Conservation (phyloP, 345 rosid genomes). For the Mangifera indica region DNA sequence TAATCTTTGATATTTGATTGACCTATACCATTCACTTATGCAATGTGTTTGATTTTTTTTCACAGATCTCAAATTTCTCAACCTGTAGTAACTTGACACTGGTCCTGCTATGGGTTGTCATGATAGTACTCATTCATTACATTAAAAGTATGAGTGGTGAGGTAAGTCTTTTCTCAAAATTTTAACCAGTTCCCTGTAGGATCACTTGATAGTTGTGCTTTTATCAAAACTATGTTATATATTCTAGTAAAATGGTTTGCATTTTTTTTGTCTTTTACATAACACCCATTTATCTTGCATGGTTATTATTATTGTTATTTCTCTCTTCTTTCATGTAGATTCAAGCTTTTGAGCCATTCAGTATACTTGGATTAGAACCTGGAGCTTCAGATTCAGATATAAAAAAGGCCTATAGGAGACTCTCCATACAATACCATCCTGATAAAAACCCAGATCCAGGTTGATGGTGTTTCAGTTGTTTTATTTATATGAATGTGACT, state of each 20-base stretch:
- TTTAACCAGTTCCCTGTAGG: not conserved
- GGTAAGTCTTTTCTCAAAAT: constrained; percentile 40
- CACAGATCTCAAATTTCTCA: constrained; percentile 90
- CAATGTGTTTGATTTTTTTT: constrained; percentile 17
- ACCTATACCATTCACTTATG: constrained; percentile 2
- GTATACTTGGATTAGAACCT: constrained; percentile 76
- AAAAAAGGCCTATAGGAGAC: constrained; percentile 88
- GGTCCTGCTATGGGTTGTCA: constrained; percentile 74
- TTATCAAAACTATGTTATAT: constrained; percentile 2
- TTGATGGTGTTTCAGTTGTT: constrained; percentile 36
- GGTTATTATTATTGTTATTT: constrained; percentile 13
- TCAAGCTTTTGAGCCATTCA: constrained; percentile 87
- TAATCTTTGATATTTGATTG: not conserved
- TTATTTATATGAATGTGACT: constrained; percentile 10
- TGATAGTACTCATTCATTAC: constrained; percentile 89
- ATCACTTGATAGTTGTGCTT: not conserved
- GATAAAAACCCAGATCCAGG: constrained; percentile 99
- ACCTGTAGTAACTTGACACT: constrained; percentile 88
- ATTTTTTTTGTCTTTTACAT: not conserved
- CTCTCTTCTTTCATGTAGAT: constrained; percentile 38
- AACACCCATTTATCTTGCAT: not conserved
- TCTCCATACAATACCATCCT: constrained; percentile 91
- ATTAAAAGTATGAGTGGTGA: constrained; percentile 82
- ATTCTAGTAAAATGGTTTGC: not conserved
- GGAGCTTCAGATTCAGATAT: constrained; percentile 86